Percentiles rank a stretch among this genome's conserved stretches.
phyloP scores from a whole-genome alignment of 305 asterid genomes.

The Fraxinus angustifolia region DNA sequence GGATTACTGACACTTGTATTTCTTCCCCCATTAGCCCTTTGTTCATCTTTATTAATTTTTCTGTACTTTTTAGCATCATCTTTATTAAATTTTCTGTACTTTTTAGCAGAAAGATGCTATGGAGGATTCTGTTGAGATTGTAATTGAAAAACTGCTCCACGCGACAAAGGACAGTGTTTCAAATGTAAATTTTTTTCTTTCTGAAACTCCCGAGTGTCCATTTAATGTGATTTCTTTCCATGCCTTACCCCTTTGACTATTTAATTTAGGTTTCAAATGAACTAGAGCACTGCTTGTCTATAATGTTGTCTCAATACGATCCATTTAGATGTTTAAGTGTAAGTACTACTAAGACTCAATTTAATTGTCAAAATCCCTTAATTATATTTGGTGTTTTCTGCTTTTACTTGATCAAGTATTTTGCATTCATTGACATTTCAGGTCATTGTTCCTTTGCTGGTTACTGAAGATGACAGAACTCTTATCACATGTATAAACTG shows the following conservation, averaged over 20 bases:
- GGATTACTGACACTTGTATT: background rate
- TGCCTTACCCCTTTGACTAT: slow-evolving; percentile 24
- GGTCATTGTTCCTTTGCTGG: slow-evolving; percentile 69
- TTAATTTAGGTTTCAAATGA: slow-evolving; percentile 74
- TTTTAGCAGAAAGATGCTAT: slow-evolving; percentile 67
- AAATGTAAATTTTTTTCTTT: slow-evolving; percentile 48
- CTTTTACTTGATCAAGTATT: background rate
- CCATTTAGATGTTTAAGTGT: slow-evolving; percentile 91
- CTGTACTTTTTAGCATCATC: slow-evolving; percentile 26
- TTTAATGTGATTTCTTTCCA: background rate
- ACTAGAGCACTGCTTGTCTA: slow-evolving; percentile 81
- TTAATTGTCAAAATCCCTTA: slow-evolving; percentile 4
- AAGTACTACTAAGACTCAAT: slow-evolving; percentile 30
- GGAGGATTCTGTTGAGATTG: slow-evolving; percentile 94
- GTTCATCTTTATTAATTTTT: slow-evolving; percentile 13
- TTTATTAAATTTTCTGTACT: slow-evolving; percentile 4
- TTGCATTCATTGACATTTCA: slow-evolving; percentile 33
- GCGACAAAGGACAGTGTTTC: slow-evolving; percentile 63
- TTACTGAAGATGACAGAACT: slow-evolving; percentile 51
- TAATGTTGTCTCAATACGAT: slow-evolving; percentile 68
- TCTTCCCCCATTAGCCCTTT: background rate
- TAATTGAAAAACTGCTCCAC: slow-evolving; percentile 84
- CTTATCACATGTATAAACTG: slow-evolving; percentile 50
- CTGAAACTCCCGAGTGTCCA: slow-evolving; percentile 7
- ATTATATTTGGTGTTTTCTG: background rate